phyloP scores from a whole-genome alignment of 2,329 filamentous ascomycete genomes.

The Claviceps sp. region DNA sequence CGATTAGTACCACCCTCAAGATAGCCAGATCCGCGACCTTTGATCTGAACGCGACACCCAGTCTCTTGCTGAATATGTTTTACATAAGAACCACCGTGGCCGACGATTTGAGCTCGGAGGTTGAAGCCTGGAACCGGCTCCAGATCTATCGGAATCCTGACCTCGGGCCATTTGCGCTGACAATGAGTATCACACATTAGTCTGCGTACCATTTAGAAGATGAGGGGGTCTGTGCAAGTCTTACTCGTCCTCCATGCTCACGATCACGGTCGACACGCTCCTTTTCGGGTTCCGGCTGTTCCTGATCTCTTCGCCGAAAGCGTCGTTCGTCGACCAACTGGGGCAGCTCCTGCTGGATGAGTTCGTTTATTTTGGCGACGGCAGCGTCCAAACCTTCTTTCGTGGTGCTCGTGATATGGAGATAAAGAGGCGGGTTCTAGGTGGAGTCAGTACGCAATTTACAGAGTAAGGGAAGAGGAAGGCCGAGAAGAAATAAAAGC shows the following conservation, averaged over 20 bases:
- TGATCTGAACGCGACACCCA: slow-evolving; percentile 92
- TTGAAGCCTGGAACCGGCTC: slow-evolving; percentile 93
- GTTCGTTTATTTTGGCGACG: slow-evolving; percentile 75
- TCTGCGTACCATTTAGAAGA: neutral
- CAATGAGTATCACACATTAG: neutral
- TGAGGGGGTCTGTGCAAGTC: slow-evolving; percentile 9
- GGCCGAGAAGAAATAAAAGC: too few species aligned
- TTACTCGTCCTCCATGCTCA: slow-evolving; percentile 67
- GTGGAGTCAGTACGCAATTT: neutral
- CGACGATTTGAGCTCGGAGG: slow-evolving; percentile 87
- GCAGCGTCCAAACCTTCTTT: slow-evolving; percentile 88
- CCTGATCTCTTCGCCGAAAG: slow-evolving; percentile 69
- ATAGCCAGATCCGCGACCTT: slow-evolving; percentile 89
- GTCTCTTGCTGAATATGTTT: slow-evolving; percentile 98
- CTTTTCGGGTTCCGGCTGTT: slow-evolving; percentile 61
- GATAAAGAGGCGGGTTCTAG: slow-evolving; percentile 83
- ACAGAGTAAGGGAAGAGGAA: neutral
- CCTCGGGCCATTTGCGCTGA: slow-evolving; percentile 97
- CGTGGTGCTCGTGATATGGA: slow-evolving; percentile 85
- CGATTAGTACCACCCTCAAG: slow-evolving; percentile 76
- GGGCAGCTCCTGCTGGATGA: slow-evolving; percentile 92
- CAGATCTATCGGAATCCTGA: slow-evolving; percentile 80
- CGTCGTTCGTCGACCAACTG: slow-evolving; percentile 90
- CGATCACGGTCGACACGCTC: slow-evolving; percentile 47
- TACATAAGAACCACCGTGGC: slow-evolving; percentile 85